phyloP scores from a whole-genome alignment of 2,329 filamentous ascomycete genomes.

The Colletotrichum tropicale region DNA sequence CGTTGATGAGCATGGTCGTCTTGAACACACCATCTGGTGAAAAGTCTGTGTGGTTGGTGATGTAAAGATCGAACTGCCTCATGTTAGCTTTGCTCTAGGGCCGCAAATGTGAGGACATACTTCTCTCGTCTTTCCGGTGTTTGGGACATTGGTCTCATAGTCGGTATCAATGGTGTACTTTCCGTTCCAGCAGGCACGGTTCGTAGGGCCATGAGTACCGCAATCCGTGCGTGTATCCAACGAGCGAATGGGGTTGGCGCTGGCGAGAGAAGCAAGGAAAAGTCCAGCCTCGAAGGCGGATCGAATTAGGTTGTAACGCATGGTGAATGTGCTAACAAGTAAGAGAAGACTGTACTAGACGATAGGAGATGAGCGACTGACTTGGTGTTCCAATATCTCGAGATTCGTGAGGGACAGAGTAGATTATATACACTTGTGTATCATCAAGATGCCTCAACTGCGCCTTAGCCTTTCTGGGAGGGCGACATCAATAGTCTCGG shows the following conservation, averaged over 20 bases:
- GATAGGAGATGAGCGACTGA: slow-evolving; percentile 12
- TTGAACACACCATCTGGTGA: slow-evolving; percentile 27
- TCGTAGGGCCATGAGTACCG: slow-evolving; percentile 31
- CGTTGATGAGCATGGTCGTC: slow-evolving; percentile 51
- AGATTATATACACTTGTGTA: slow-evolving; percentile 16
- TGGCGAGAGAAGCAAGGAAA: background rate
- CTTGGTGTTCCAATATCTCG: background rate
- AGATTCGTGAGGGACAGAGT: background rate
- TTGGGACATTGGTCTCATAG: slow-evolving; percentile 28
- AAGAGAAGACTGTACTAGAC: background rate
- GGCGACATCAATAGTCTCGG: slow-evolving; percentile 7
- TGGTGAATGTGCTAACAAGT: background rate
- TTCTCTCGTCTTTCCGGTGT: slow-evolving; percentile 25
- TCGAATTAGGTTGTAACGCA: background rate
- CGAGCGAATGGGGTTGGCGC: slow-evolving; percentile 11
- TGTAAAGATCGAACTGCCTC: slow-evolving; percentile 28
- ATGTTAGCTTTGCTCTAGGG: background rate
- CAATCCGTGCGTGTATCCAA: slow-evolving; percentile 20
- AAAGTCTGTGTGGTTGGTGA: slow-evolving; percentile 25
- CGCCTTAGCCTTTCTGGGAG: background rate
- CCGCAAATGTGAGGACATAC: slow-evolving; percentile 18
- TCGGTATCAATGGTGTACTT: slow-evolving; percentile 33
- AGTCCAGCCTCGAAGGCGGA: slow-evolving; percentile 5
- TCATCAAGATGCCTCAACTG: background rate
- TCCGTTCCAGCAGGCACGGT: slow-evolving; percentile 35